Conservation (phyloP, 2,329 filamentous ascomycete genomes). For the Penicillium occitanis region DNA sequence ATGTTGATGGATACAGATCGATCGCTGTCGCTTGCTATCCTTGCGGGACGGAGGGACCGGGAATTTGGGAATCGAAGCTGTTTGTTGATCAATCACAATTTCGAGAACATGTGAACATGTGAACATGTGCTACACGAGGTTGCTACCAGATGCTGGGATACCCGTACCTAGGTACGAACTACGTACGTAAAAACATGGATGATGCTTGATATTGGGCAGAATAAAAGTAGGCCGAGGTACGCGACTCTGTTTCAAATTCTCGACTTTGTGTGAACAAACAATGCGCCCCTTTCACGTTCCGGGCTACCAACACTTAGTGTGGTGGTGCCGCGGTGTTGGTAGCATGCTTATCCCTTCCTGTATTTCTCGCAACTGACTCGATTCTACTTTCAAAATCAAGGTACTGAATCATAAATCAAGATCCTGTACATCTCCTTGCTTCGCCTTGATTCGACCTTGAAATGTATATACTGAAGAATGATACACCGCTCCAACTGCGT, state of each 20-base stretch:
- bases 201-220: not conserved
- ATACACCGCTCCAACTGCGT: constrained; percentile 3
- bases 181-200: not conserved
- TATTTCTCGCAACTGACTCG: not conserved
- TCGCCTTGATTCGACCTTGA: not conserved
- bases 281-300: not conserved
- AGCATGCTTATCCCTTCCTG: not conserved
- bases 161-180: not conserved
- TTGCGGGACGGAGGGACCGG: not conserved
- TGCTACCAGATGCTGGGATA: not conserved
- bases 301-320: not conserved
- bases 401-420: not conserved
- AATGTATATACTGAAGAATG: not conserved
- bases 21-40: not conserved
- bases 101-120: not conserved
- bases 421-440: not conserved
- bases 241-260: not conserved
- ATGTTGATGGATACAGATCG: not conserved
- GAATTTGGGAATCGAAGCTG: not conserved
- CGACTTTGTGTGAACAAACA: not conserved
- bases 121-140: not conserved
- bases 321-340: not conserved
- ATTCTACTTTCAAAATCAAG: not conserved
- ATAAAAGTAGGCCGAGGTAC: not conserved
- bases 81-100: not conserved